Percentiles rank a stretch among this genome's conserved stretches.
These are phyloP conservation scores for Adansonia grandidieri DNA, from an alignment of 441 rosid species.

Conservation along the genomic window DNA sequence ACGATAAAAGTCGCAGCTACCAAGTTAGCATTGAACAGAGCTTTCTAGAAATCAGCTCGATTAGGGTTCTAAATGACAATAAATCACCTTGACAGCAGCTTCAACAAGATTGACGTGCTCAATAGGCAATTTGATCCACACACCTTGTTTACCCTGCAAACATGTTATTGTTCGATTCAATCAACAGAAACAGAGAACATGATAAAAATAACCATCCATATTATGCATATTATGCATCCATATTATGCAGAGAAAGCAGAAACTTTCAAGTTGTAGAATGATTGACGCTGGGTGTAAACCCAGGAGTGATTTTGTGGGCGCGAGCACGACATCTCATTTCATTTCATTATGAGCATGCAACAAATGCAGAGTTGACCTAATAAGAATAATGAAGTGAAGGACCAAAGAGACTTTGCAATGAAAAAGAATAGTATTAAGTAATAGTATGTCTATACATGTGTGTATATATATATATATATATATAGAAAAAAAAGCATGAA, in stretches of 20 bases:
- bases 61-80: neutral
- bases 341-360: neutral
- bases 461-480: no score
- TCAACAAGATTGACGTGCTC: slow-evolving; percentile 64
- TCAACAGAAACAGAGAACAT: neutral
- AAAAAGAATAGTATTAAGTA: neutral
- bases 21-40: neutral
- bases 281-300: neutral
- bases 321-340: neutral
- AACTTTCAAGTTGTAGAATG: neutral
- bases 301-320: neutral
- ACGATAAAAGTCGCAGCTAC: neutral
- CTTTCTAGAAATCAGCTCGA: slow-evolving; percentile 2
- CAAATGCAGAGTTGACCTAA: neutral
- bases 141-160: slow-evolving; percentile 73
- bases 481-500: no score
- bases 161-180: neutral
- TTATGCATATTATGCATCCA: neutral
- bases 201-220: neutral
- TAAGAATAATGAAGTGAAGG: neutral
- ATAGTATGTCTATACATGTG: no score
- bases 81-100: slow-evolving; percentile 62
- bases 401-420: neutral
- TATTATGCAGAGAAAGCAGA: neutral
- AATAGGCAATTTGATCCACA: slow-evolving; percentile 88